Conservation (phyloP, 2,329 filamentous ascomycete species). For the Alternaria brassicicola region DNA sequence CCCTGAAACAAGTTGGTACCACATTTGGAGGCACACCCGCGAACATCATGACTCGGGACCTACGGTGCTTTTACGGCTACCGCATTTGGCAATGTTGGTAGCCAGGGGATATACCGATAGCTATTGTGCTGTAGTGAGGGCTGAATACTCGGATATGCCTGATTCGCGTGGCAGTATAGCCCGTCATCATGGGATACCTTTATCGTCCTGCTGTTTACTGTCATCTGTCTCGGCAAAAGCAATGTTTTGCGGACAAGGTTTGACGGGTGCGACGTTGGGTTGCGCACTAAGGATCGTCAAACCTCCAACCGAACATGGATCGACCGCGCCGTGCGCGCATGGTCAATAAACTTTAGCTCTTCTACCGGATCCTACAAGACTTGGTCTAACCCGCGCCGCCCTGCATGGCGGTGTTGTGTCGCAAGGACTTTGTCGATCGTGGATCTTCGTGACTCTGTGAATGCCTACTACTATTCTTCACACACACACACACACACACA, state of each 20-base stretch:
- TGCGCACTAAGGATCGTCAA: slow-evolving; percentile 32
- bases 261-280: slow-evolving; percentile 29
- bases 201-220: slow-evolving; percentile 13
- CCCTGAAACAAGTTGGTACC: slow-evolving; percentile 31
- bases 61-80: slow-evolving; percentile 9
- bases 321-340: slow-evolving; percentile 23
- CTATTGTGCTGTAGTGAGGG: neutral
- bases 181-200: neutral
- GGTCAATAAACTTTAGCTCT: slow-evolving; percentile 34
- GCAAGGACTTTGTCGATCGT: slow-evolving; percentile 26
- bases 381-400: slow-evolving; percentile 26
- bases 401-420: slow-evolving; percentile 25
- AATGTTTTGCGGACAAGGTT: slow-evolving; percentile 26
- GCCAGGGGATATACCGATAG: neutral
- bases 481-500: slow-evolving; percentile 13
- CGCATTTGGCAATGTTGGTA: slow-evolving; percentile 7
- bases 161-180: neutral
- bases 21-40: slow-evolving; percentile 21
- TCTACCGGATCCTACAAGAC: slow-evolving; percentile 30
- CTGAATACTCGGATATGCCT: neutral
- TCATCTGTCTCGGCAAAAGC: slow-evolving; percentile 18
- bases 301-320: slow-evolving; percentile 31
- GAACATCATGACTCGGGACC: slow-evolving; percentile 25
- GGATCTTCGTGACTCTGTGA: slow-evolving; percentile 18
- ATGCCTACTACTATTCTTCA: slow-evolving; percentile 15